Conservation (phyloP, 768 basidiomycete genomes). For the Lentinula sp. region DNA sequence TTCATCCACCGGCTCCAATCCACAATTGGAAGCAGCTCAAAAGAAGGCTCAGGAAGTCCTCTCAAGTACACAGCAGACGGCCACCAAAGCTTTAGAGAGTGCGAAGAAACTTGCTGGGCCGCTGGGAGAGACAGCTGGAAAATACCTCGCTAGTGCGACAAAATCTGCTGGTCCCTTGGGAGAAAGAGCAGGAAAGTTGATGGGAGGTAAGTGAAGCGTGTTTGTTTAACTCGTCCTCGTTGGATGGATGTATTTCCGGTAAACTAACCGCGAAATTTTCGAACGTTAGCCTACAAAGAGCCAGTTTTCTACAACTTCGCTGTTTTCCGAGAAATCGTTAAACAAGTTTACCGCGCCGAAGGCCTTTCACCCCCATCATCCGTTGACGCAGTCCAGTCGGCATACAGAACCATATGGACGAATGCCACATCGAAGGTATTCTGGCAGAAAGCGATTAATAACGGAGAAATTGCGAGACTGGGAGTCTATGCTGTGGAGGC, state of each 20-base stretch:
- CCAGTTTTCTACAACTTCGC: conserved; percentile 75
- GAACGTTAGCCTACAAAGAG: conserved; percentile 57
- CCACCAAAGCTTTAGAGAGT: conserved; percentile 45
- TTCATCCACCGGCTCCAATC: conserved; percentile 24
- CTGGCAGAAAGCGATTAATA: conserved; percentile 53
- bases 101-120: conserved; percentile 44
- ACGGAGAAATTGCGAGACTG: conserved; percentile 63
- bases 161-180: conserved; percentile 44
- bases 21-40: conserved; percentile 43
- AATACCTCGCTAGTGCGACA: conserved; percentile 46
- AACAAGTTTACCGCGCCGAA: conserved; percentile 71
- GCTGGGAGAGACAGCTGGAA: conserved; percentile 48
- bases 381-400: conserved; percentile 42
- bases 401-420: conserved; percentile 61
- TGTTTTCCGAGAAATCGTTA: conserved; percentile 69
- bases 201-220: conserved; percentile 29
- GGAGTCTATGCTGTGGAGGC: conserved; percentile 80
- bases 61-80: conserved; percentile 49
- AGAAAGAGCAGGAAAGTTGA: conserved; percentile 48
- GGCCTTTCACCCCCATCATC: conserved; percentile 66
- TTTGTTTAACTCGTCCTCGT: not conserved
- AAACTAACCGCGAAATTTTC: not conserved
- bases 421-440: conserved; percentile 53
- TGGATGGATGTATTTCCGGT: not conserved
- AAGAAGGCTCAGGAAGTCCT: conserved; percentile 71